Evolutionary conservation across 148 eudicot genomes (phyloP).

Genomic region (Rhododendron henanense): DNA sequence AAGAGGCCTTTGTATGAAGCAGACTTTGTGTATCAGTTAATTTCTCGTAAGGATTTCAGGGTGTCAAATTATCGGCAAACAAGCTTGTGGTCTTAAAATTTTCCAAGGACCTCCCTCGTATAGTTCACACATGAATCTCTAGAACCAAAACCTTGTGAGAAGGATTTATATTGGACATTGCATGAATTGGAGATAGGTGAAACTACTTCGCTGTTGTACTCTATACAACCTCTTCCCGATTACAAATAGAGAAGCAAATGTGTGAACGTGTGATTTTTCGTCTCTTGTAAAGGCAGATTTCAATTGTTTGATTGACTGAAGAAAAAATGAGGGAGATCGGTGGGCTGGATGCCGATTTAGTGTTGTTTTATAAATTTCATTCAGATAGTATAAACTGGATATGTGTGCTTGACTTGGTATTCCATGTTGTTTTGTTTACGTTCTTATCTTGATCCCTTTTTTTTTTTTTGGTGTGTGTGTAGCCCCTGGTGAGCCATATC

Average conservation of each 20-base stretch:
- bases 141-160: not conserved
- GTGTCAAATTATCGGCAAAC: not conserved
- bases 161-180: not conserved
- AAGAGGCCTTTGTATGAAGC: not conserved
- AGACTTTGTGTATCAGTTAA: not conserved
- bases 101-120: not conserved
- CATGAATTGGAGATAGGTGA: not conserved
- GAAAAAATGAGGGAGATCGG: not conserved
- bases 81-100: not conserved
- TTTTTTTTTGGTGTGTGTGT: constrained; percentile 10
- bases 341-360: not conserved
- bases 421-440: not conserved
- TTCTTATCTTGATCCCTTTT: not conserved
- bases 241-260: not conserved
- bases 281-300: not conserved
- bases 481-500: constrained; percentile 94
- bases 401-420: not conserved
- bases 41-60: not conserved
- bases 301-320: not conserved
- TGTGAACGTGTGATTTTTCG: not conserved
- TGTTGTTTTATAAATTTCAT: not conserved
- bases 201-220: not conserved
- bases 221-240: not conserved
- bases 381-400: not conserved
- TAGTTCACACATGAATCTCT: not conserved